A percentile compares a stretch with the other conserved stretches of the same genome.
Evolutionary conservation across 2,329 filamentous ascomycete genomes (phyloP).

Genomic region (Lasiodiplodia sp.): DNA sequence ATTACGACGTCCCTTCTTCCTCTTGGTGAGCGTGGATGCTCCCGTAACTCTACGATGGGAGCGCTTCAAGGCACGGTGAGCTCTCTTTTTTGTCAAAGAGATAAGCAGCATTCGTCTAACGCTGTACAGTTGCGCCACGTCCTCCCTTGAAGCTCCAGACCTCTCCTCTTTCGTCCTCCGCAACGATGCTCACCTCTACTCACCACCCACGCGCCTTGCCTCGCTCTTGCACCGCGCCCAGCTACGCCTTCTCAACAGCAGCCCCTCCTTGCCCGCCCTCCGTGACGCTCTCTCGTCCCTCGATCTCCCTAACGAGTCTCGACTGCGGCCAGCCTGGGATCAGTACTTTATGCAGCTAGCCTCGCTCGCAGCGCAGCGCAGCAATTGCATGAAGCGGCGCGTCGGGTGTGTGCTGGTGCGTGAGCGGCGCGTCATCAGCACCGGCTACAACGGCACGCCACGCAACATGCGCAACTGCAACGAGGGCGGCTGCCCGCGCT

Average conservation of each 20-base stretch:
- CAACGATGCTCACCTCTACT: constrained; percentile 79
- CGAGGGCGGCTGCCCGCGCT: constrained; percentile 86
- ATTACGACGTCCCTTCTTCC: constrained; percentile 84
- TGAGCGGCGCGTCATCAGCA: constrained; percentile 86
- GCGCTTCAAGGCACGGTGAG: constrained; percentile 69
- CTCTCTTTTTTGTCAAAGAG: not conserved
- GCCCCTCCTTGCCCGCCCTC: constrained; percentile 73
- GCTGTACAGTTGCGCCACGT: constrained; percentile 54
- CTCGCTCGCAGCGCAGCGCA: constrained; percentile 84
- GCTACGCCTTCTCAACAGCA: constrained; percentile 86
- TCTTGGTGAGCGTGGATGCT: constrained; percentile 90
- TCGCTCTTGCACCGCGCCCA: constrained; percentile 82
- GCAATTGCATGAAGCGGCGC: constrained; percentile 97
- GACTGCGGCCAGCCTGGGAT: constrained; percentile 91
- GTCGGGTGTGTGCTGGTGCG: constrained; percentile 93
- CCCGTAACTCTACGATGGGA: constrained; percentile 84
- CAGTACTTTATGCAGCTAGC: constrained; percentile 99
- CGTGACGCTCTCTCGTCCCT: constrained; percentile 75
- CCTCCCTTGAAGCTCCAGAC: constrained; percentile 58
- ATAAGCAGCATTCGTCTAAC: not conserved
- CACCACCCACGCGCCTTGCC: constrained; percentile 68
- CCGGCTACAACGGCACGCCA: constrained; percentile 98
- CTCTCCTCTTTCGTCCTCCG: constrained; percentile 67
- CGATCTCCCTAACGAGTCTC: constrained; percentile 77
- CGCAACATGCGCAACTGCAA: constrained; percentile 87